A percentile compares a stretch with the other conserved stretches of the same genome.
Evolutionary conservation across 1,284 basidiomycete species (phyloP).

Genomic region (Polyporus tsugae): DNA sequence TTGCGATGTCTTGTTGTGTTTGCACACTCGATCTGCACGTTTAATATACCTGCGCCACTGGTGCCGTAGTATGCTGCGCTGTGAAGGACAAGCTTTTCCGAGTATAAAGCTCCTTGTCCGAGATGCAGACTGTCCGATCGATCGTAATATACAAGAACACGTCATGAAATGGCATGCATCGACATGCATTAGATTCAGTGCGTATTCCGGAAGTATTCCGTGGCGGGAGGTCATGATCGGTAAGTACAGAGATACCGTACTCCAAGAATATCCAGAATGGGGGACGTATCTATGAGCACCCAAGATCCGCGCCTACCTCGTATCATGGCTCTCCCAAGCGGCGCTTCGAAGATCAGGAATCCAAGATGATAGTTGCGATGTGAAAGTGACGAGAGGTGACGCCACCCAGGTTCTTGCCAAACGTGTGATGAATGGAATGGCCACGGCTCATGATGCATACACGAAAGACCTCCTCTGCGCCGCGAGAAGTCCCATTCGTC

Average conservation of each 20-base stretch:
- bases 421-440: conserved; percentile 2
- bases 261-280: neutral
- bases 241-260: neutral
- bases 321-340: neutral
- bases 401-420: conserved; percentile 1
- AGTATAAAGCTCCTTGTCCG: neutral
- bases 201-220: neutral
- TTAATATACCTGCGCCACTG: neutral
- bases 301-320: neutral
- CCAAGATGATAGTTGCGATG: neutral
- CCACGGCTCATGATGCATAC: neutral
- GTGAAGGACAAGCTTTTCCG: neutral
- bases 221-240: neutral
- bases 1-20: neutral
- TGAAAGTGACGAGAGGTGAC: neutral
- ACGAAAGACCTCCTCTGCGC: neutral
- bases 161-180: too few relatives aligned
- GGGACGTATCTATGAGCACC: too few relatives aligned
- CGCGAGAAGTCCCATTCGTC: neutral
- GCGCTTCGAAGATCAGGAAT: neutral
- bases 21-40: neutral
- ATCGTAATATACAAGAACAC: neutral
- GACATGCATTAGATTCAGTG: neutral
- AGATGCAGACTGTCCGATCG: neutral
- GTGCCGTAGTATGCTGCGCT: neutral